phyloP scores from a whole-genome alignment of 164 flowering plant genomes.

The Chimonanthus praecox region DNA sequence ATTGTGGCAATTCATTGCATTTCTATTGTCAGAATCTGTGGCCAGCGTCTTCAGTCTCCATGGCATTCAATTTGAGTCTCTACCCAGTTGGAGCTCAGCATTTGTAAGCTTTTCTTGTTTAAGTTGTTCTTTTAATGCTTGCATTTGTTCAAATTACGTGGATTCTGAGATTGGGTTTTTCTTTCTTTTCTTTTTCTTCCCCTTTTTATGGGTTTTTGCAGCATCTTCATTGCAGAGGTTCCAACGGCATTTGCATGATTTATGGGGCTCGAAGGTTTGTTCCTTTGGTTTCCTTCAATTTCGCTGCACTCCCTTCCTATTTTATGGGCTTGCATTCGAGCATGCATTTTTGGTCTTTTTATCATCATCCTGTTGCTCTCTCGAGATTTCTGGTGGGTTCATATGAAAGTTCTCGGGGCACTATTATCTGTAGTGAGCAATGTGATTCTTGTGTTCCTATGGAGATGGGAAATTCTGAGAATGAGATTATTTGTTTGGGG shows the following conservation, averaged over 20 bases:
- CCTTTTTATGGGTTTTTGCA: conserved; percentile 19
- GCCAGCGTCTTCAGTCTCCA: conserved; percentile 23
- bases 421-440: conserved; percentile 7
- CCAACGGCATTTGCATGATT: conserved; percentile 39
- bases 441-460: conserved; percentile 7
- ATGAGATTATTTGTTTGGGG: conserved; percentile 2
- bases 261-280: conserved; percentile 28
- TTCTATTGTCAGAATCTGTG: conserved; percentile 40
- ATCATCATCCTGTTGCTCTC: conserved; percentile 11
- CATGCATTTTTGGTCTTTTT: conserved; percentile 25
- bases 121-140: background rate
- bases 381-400: conserved; percentile 7
- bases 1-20: conserved; percentile 34
- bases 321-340: conserved; percentile 47
- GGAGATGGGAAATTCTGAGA: conserved; percentile 6
- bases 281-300: conserved; percentile 55
- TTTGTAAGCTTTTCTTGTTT: conserved; percentile 5
- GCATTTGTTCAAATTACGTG: background rate
- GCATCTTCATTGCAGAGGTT: conserved; percentile 22
- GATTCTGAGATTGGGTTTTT: background rate
- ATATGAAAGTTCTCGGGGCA: conserved; percentile 3
- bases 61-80: conserved; percentile 37
- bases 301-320: conserved; percentile 52
- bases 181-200: background rate
- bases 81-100: background rate